Base-by-base conservation (phyloP, 2,329 filamentous ascomycete species). In the Hypoxylon sp. region DNA sequence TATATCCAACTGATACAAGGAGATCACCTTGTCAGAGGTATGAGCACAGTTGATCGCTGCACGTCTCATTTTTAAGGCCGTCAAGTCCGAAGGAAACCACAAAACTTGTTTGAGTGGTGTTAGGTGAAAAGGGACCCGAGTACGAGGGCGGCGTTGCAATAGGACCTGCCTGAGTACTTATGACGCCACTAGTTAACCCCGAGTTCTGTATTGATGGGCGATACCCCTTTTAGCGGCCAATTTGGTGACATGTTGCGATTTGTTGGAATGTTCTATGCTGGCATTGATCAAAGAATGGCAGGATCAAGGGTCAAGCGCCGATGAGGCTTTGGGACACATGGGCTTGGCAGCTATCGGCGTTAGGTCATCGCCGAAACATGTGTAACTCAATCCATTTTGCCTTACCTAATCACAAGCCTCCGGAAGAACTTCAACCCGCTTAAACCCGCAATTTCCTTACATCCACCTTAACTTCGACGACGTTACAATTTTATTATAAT, bases 331-430 rank as follows among this genome's bases (percentile, higher is more conserved):
- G 6, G 41, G 41, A 17, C 49, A 24, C 54, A 39, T 37, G 51
- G 26, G 51, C 51, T 56, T 49, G 26, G 30, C 11, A 49, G 22
- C 15, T 22, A 53, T 63, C 60, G 60, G 60, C 61, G 56, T 64
- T 59, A 59, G 15, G 17, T 11, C 51, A 56, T 58, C 51, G 19
- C 60, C 55, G 56, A 63, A 32, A 26, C 7, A 4, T 7, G 24
- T 26, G 24, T 26, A 26, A 26, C 24, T 7, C 24, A 26, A 26
- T 4, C 24, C 24, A 26, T 26, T 4, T 4, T 4, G 7, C 4
- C 7, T 26, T 26, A 26, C 7, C 4, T 26, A 26, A 26, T 26
- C 30, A 32, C 5, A 10, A 32, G 30, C 3, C 6, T 32, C 7
- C 6, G 30, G 30, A 13, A 10, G 11, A 32, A 32, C 30, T 32